Conservation (phyloP, 83 land plant species). For the Thuja plicata region DNA sequence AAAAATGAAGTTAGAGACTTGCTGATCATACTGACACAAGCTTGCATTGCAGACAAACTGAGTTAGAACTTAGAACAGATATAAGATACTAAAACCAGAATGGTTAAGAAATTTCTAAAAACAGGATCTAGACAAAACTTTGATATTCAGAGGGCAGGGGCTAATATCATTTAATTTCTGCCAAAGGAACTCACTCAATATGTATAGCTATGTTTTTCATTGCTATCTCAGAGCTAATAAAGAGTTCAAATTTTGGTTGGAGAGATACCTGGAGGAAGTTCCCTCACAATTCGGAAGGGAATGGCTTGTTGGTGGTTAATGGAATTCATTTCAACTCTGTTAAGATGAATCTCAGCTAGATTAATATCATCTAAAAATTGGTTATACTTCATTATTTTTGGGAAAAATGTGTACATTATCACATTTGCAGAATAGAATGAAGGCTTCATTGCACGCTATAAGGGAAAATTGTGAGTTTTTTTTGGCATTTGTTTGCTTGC, state of each 20-base stretch:
- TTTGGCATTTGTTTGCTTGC: neutral
- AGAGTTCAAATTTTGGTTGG: neutral
- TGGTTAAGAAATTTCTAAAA: neutral
- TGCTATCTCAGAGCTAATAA: neutral
- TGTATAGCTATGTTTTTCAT: neutral
- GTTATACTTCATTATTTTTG: neutral
- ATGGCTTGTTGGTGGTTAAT: neutral
- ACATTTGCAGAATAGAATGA: neutral
- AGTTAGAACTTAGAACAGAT: neutral
- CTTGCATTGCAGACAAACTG: neutral
- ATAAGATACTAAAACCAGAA: neutral
- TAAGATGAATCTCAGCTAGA: neutral
- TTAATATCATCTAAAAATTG: neutral
- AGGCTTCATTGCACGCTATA: neutral
- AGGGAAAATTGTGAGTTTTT: neutral
- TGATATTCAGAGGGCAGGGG: neutral
- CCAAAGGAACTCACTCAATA: neutral
- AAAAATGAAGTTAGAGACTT: neutral
- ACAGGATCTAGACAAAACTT: neutral
- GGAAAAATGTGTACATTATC: neutral
- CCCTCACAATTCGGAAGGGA: neutral
- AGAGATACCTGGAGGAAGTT: neutral
- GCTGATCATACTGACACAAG: neutral
- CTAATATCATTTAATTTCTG: neutral
- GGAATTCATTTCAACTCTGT: neutral